Evolutionary conservation across 345 rosid genomes (phyloP), one percentile per base, ranked within the genome.

Genomic region (Bruguiera sexangula): DNA sequence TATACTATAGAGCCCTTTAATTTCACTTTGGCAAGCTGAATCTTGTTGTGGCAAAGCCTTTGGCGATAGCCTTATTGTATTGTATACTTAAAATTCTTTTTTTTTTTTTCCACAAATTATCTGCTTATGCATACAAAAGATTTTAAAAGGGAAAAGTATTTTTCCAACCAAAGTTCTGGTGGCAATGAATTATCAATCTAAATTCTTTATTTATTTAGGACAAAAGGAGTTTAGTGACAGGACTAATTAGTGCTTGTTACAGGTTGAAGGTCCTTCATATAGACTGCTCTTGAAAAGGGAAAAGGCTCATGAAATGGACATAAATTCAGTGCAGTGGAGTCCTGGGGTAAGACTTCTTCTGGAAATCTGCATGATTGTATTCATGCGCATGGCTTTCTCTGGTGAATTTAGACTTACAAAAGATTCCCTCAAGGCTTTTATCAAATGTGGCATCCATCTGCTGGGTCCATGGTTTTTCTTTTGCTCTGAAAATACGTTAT

Each of bases 241-340:
- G 30, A 10, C 48, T 30, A 8, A 9, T 15, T 6, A 32, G 6
- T 51, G 36, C 24, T 60, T 69, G 65, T 68, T 48, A 30, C 85
- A 94, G 97, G 85, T 80, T 80, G 85, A 78, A 76, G 88, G 74
- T 74, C 80, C 91, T 78, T 87, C 93, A n/a, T 85, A 82, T 69
- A 83, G 74, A 72, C 75, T 89, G 72, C 68, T 88, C 65, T 75
- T 86, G 77, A 92, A 82, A 82, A 87, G 84, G 86, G 89, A 94
- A 63, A 94, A 92, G 82, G 97, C 93, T 43, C 97, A 92, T 76
- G 89, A 88, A 39, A 87, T 87, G 93, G 99, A 92, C 76, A 70
- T 94, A 69, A 94, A 94, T 76, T 84, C 83, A 52, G 96, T 89
- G 62, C 93, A 85, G 39, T 94, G 96, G 97, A 77, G 85, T 66